These are phyloP conservation scores for Whalleya microplaca DNA, from an alignment of 2,329 filamentous ascomycete genomes.

Conservation along the genomic window DNA sequence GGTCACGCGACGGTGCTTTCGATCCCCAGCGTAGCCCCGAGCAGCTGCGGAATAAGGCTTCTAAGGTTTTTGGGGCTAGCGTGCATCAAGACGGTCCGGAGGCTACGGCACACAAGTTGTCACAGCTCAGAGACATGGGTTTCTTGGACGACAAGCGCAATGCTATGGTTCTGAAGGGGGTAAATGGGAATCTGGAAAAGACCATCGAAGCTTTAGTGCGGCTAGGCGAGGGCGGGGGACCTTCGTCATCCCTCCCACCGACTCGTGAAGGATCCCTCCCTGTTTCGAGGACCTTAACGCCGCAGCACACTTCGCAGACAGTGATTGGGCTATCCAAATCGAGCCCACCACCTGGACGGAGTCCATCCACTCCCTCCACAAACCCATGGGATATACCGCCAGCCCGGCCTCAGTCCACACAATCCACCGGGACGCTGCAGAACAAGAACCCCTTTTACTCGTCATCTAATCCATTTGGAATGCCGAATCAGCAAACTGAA, in stretches of 20 bases:
- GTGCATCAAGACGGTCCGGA: slow-evolving; percentile 58
- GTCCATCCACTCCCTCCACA: slow-evolving; percentile 53
- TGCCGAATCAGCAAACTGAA: slow-evolving; percentile 47
- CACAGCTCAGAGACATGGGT: slow-evolving; percentile 84
- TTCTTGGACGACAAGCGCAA: slow-evolving; percentile 86
- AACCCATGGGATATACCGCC: slow-evolving; percentile 70
- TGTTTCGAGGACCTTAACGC: slow-evolving; percentile 58
- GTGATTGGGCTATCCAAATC: slow-evolving; percentile 36
- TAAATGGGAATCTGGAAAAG: slow-evolving; percentile 83
- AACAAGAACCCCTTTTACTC: slow-evolving; percentile 61
- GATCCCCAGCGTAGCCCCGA: slow-evolving; percentile 38
- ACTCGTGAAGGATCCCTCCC: slow-evolving; percentile 53
- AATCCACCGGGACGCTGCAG: slow-evolving; percentile 65
- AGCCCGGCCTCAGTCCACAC: slow-evolving; percentile 63
- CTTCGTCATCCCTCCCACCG: slow-evolving; percentile 46
- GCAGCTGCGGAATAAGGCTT: slow-evolving; percentile 63
- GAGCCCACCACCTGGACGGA: slow-evolving; percentile 33
- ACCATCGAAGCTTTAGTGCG: slow-evolving; percentile 84
- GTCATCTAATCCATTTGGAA: slow-evolving; percentile 74
- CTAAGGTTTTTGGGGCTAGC: slow-evolving; percentile 70
- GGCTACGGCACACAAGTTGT: slow-evolving; percentile 76
- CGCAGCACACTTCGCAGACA: slow-evolving; percentile 44
- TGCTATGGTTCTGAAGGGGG: slow-evolving; percentile 75
- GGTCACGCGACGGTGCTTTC: slow-evolving; percentile 38
- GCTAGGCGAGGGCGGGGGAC: slow-evolving; percentile 71